Percentiles rank a stretch among this genome's conserved stretches.
Conservation (phyloP, 1,139 yeast genomes). For the Taiozyma sp. region DNA sequence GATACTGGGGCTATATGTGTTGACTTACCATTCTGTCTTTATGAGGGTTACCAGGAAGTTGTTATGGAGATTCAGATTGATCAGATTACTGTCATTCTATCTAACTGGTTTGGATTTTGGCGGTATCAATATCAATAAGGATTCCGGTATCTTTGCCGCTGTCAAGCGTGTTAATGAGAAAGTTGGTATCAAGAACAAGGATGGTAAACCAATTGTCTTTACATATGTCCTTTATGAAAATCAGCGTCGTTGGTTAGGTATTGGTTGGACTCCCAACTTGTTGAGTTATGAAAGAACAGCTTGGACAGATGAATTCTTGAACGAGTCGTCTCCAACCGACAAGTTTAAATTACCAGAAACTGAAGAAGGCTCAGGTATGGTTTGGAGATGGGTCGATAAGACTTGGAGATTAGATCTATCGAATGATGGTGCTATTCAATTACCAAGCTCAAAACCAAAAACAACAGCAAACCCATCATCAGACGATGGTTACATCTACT, state of each 20-base stretch:
- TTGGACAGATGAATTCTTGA: constrained; percentile 95
- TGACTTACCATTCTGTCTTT: constrained; percentile 85
- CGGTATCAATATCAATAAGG: constrained; percentile 35
- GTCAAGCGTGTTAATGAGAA: constrained; percentile 40
- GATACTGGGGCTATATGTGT: constrained; percentile 51
- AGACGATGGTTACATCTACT: constrained; percentile 84
- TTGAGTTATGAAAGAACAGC: constrained; percentile 90
- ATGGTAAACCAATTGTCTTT: constrained; percentile 69
- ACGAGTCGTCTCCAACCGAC: constrained; percentile 76
- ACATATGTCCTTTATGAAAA: constrained; percentile 94
- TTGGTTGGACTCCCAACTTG: constrained; percentile 94
- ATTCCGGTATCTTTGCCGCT: constrained; percentile 55
- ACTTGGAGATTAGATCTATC: constrained; percentile 89
- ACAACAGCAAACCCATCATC: constrained; percentile 72
- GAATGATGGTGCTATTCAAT: constrained; percentile 78
- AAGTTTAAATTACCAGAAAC: constrained; percentile 76
- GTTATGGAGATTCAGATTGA: constrained; percentile 74
- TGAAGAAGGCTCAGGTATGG: constrained; percentile 57
- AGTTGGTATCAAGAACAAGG: constrained; percentile 27
- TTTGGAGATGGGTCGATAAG: constrained; percentile 93
- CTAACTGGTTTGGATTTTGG: constrained; percentile 84
- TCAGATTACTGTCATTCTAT: constrained; percentile 69
- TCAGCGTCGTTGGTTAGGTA: constrained; percentile 96
- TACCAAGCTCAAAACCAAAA: constrained; percentile 58
- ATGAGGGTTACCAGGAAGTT: constrained; percentile 74